Conservation (phyloP, 495 filamentous ascomycete genomes). For the Penicillium cinerascens region DNA sequence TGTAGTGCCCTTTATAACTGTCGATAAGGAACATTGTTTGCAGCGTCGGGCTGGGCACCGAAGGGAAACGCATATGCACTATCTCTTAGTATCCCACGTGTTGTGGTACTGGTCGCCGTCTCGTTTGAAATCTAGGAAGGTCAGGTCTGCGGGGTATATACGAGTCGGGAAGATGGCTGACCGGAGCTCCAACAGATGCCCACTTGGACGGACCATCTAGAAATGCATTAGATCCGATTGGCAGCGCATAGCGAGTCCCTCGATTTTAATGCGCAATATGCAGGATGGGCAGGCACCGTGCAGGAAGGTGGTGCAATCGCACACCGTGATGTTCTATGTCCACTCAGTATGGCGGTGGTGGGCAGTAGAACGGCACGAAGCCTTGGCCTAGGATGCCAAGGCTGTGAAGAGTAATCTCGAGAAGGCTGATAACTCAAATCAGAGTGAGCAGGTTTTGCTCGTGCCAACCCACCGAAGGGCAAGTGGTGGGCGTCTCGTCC, state of each 20-base stretch:
- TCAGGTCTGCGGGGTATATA: slow-evolving; percentile 5
- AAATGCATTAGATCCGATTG: slow-evolving; percentile 6
- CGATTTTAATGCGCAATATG: background rate
- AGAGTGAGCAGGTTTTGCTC: background rate
- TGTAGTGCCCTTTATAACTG: slow-evolving; percentile 1
- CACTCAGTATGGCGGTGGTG: background rate
- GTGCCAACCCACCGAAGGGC: background rate
- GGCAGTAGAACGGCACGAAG: background rate
- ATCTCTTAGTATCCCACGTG: slow-evolving; percentile 6
- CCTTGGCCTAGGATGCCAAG: background rate
- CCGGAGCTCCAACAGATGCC: background rate
- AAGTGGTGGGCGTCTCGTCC: background rate
- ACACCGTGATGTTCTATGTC: background rate
- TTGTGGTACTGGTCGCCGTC: background rate
- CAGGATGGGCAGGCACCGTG: slow-evolving; percentile 8
- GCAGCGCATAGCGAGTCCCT: background rate
- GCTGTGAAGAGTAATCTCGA: background rate
- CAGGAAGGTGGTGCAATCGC: background rate
- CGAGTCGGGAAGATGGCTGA: background rate
- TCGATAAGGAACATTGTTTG: background rate
- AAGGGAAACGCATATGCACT: background rate
- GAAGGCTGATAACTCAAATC: slow-evolving; percentile 4
- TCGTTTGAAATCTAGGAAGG: background rate
- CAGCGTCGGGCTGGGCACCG: slow-evolving; percentile 5
- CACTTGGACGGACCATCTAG: background rate